Evolutionary conservation across 2,329 filamentous ascomycete genomes (phyloP).

Genomic region (Aspergillus viridinutans): DNA sequence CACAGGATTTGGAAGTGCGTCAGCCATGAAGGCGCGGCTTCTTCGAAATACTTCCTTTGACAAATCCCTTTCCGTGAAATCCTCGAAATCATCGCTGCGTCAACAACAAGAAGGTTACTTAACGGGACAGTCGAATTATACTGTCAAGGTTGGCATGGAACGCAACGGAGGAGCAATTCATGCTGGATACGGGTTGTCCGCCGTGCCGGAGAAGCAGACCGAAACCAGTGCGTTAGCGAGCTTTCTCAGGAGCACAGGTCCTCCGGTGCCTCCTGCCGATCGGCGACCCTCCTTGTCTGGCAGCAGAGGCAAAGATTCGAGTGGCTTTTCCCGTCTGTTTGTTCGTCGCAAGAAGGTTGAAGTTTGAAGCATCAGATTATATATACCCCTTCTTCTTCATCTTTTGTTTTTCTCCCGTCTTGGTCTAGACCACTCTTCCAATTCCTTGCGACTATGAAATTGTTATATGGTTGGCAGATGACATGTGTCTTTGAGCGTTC

Average conservation of each 20-base stretch:
- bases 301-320: slow-evolving; percentile 7
- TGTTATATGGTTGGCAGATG: slow-evolving; percentile 4
- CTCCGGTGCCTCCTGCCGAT: slow-evolving; percentile 45
- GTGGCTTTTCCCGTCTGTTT: slow-evolving; percentile 22
- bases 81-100: slow-evolving; percentile 31
- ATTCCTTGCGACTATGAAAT: slow-evolving; percentile 7
- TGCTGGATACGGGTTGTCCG: slow-evolving; percentile 15
- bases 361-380: slow-evolving; percentile 2
- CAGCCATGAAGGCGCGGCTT: slow-evolving; percentile 34
- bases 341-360: slow-evolving; percentile 23
- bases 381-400: slow-evolving; percentile 8
- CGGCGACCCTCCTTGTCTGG: slow-evolving; percentile 6
- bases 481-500: slow-evolving; percentile 11
- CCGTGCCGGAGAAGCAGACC: slow-evolving; percentile 25
- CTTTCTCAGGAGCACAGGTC: slow-evolving; percentile 66
- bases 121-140: slow-evolving; percentile 32
- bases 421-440: slow-evolving; percentile 6
- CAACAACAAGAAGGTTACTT: slow-evolving; percentile 29
- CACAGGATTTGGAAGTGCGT: slow-evolving; percentile 13
- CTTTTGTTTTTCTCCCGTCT: slow-evolving; percentile 7
- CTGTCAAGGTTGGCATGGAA: slow-evolving; percentile 35
- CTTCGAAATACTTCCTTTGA: slow-evolving; percentile 29
- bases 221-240: slow-evolving; percentile 66
- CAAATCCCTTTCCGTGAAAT: slow-evolving; percentile 25
- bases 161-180: slow-evolving; percentile 21